A percentile compares a stretch with the other conserved stretches of the same genome.
Conservation (phyloP, 495 filamentous ascomycete species). For the Hyaloscypha finlandica region DNA sequence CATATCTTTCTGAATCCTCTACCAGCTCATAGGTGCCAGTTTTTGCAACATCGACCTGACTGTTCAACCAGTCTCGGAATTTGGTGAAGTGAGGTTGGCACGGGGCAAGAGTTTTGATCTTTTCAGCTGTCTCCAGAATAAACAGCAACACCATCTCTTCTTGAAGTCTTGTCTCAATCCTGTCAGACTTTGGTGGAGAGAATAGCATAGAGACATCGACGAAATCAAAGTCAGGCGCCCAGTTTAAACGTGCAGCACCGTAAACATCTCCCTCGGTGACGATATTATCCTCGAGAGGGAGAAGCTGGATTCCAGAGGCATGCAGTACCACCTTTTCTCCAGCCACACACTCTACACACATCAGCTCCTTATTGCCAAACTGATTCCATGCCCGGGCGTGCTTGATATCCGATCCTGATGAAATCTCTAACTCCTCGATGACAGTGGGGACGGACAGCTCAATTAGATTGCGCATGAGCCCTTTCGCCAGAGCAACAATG, state of each 20-base stretch:
- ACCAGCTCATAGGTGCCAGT: background rate
- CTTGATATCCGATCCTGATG: background rate
- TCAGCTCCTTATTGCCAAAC: background rate
- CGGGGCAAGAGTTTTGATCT: background rate
- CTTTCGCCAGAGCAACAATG: conserved; percentile 1
- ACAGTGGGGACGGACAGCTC: conserved; percentile 19
- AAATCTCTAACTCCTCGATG: conserved; percentile 19
- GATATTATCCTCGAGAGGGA: background rate
- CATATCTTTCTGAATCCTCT: background rate
- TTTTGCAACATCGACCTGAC: background rate
- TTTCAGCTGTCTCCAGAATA: background rate
- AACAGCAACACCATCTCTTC: background rate
- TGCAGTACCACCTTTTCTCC: conserved; percentile 1
- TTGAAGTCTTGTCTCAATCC: background rate
- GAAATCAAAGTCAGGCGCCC: conserved; percentile 36
- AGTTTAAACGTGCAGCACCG: conserved; percentile 33
- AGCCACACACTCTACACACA: background rate
- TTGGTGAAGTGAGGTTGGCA: background rate
- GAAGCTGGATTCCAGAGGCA: background rate
- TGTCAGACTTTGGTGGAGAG: background rate
- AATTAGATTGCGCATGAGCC: background rate
- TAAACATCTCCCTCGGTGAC: conserved; percentile 14
- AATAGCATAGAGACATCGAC: conserved; percentile 26
- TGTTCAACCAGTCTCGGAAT: background rate
- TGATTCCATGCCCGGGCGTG: background rate